Evolutionary conservation across 1,284 basidiomycete species (phyloP), one percentile per base, ranked within the genome.

Genomic region (Moesziomyces sp.): DNA sequence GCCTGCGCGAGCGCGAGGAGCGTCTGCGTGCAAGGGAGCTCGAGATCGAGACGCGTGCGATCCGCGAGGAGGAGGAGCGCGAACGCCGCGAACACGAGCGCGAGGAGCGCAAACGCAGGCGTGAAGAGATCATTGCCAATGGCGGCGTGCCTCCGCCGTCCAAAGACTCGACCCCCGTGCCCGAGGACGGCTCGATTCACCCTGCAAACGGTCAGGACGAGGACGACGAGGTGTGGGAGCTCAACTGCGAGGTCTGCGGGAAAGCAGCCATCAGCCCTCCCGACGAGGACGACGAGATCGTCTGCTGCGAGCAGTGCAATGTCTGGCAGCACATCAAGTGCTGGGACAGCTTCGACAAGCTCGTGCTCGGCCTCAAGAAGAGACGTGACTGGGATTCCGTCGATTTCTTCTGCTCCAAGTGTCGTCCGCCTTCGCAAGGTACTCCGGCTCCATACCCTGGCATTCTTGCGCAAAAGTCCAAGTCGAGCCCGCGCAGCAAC

Each of bases 201-300:
- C 26, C 30, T 10, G 10, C n/a, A 16, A 61, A 66, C 26, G 57
- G 52, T 11, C 49, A 44, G 30, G 55, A 53, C 14, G 61, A 72
- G 18, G 59, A 83, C 55, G 83, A 86, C 76, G 90, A 89, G 52
- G 88, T 91, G 64, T 94, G 93, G 93, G 89, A 91, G 58, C 86
- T 94, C 46, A 90, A 91, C 77, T 94, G 93, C 82, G 93, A 94
- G 79, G 87, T 94, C 21, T 94, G 93, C 81, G 87, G 87, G 52
- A 87, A 87, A 56, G 87, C 86, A 35, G 91, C 91, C 10, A 85
- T 89, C 58, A 93, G 93, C 80, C 76, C 76, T 26, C 59, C 63
- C 8, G 91, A 93, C 70, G 91, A 92, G 70, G 90, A 89, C 23
- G 85, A 87, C 33, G 89, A 91, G 11, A 88, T 94, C 85, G 89